A percentile compares a stretch with the other conserved stretches of the same genome.
Evolutionary conservation across 495 filamentous ascomycete genomes (phyloP).

Genomic region (Tuber microsphaerosporum): DNA sequence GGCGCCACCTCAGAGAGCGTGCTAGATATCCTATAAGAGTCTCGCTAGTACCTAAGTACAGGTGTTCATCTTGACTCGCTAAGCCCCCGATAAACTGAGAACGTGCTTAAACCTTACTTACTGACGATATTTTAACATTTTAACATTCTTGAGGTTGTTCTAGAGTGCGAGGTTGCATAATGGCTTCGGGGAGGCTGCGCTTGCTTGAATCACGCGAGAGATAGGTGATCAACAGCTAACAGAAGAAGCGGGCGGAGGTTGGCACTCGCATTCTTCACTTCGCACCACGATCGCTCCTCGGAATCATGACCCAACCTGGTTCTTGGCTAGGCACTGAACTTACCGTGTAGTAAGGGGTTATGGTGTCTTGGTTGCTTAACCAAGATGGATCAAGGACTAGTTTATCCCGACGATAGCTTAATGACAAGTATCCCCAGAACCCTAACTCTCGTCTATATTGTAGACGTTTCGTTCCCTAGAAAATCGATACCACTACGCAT

Average conservation of each 20-base stretch:
- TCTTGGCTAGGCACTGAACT: neutral
- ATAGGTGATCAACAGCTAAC: neutral
- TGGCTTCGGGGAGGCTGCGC: neutral
- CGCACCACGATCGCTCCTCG: neutral
- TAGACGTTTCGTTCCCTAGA: conserved; percentile 54
- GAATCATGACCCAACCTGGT: neutral
- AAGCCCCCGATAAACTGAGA: neutral
- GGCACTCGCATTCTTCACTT: neutral
- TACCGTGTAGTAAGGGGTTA: neutral
- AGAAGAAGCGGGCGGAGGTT: neutral
- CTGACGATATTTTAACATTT: neutral
- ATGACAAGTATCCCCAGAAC: neutral
- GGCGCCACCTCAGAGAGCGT: neutral
- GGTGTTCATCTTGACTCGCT: neutral
- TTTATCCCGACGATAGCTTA: neutral
- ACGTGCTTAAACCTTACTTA: neutral
- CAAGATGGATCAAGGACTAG: neutral
- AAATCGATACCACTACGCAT: conserved; percentile 56
- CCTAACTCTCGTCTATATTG: conserved; percentile 66
- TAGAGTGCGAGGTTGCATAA: neutral
- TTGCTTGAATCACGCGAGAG: neutral
- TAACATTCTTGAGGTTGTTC: neutral
- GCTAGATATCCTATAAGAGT: neutral
- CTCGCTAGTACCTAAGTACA: neutral
- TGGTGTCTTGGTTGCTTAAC: neutral